Evolutionary conservation across 768 basidiomycete genomes (phyloP), one percentile per base, ranked within the genome.

Genomic region (Tricholoma terreum): DNA sequence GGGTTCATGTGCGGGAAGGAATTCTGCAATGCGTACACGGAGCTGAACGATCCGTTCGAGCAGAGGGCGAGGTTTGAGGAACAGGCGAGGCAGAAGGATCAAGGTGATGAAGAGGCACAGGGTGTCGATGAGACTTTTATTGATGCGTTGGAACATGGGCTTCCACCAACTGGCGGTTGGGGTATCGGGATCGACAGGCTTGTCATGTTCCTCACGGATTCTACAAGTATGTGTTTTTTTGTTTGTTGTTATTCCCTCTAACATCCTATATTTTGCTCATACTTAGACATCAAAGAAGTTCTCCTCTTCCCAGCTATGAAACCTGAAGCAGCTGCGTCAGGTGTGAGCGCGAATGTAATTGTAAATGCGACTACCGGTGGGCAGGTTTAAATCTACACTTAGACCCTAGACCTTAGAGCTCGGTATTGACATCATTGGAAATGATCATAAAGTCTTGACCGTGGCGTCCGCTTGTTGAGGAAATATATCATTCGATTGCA

Each of bases 131-230:
- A 98, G 77, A 92, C 90, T 2, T 98, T 90, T 67, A 84, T 98
- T 54, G 88, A 98, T 66, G 95, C 96, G 88, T 94, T 99, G 61
- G 97, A 99, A 74, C n/a, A n/a, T n/a, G n/a, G n/a, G n/a, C n/a
- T n/a, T n/a, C n/a, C n/a, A n/a, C n/a, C n/a, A n/a, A n/a, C n/a
- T n/a, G n/a, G n/a, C 57, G 96, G 96, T 45, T 98, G 94, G 93
- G 96, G 95, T 61, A 80, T 98, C 54, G 95, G 96, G 54, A 90
- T 98, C 63, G 95, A 98, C 69, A 87, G 94, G 58, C 79, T 98
- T 36, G 93, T 98, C 74, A 98, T 98, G 96, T 98, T 98, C 87
- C 79, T 98, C 50, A 96, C 95, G 3, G 87, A 99, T 74, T 95
- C 92, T n/a, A 87, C 86, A 8, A 96, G 92, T 94, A 63, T 64